Base-by-base conservation (phyloP, 257 asterid species). In the Solanum rostratum region DNA sequence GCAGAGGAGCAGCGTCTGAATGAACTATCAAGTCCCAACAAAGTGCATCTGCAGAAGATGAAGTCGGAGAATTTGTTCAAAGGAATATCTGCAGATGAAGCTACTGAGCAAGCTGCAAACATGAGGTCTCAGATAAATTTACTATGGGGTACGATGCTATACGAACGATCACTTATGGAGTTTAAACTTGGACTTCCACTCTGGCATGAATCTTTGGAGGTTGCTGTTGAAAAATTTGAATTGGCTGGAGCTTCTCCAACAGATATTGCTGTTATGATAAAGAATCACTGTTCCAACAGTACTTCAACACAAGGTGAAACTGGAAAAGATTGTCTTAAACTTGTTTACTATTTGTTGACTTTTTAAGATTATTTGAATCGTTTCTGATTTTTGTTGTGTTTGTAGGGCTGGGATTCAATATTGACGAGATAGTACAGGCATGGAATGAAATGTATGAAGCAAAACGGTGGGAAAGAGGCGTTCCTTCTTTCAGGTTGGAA, bases 371-470 rank as follows among this genome's bases (percentile, higher is more conserved):
- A 87, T 78, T 78, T 78, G 63, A 78, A 78, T 27, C 27, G 63
- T 78, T 1, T 78, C 62, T 90, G 84, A 91, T 76, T 16, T 20
- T 66, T 76, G 8, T 80, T 60, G 15, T 81, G 45, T 52, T 90
- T 92, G 80, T 90, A 93, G 97, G 98, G 43, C 87, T 92, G 81
- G 96, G 98, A 83, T 93, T 94, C 91, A 92, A 95, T 85, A 92
- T 94, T 83, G 93, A 94, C 29, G 97, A 94, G 92, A 91, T 95
- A 85, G 96, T 92, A 81, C 97, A 92, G 89, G 98, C 97, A 41
- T 92, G 98, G 98, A 93, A 92, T 46, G 97, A 93, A 90, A 93
- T 93, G 98, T 90, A 92, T 81, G 98, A 93, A 86, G 98, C 98
- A 43, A 92, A 88, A 85, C 91, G 85, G 89, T 92, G 95, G 98